A percentile compares a stretch with the other conserved stretches of the same genome.
These are phyloP conservation scores for Wickerhamomyces pijperi DNA, from an alignment of 805 yeast species.

Conservation along the genomic window DNA sequence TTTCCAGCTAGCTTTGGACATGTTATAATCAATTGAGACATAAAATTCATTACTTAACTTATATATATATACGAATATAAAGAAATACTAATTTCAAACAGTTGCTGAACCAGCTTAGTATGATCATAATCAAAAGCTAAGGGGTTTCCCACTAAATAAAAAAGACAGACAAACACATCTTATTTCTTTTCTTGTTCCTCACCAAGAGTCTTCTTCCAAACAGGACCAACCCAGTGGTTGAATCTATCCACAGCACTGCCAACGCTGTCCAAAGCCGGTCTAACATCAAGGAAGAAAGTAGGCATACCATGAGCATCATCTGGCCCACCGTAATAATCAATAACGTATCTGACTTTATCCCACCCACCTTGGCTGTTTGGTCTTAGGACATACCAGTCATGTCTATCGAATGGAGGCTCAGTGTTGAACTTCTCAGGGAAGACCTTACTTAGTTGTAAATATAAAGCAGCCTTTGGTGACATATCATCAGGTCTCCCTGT, in stretches of 20 bases:
- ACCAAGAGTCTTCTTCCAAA: constrained; percentile 57
- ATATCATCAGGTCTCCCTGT: constrained; percentile 86
- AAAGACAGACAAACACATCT: too few species aligned
- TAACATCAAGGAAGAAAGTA: constrained; percentile 81
- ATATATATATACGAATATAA: too few species aligned
- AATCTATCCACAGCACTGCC: constrained; percentile 59
- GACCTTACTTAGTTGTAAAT: constrained; percentile 49
- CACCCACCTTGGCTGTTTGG: constrained; percentile 36
- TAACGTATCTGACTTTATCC: constrained; percentile 77
- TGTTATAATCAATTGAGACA: too few species aligned
- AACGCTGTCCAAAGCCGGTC: constrained; percentile 81
- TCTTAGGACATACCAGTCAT: constrained; percentile 94
- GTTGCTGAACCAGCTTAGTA: too few species aligned
- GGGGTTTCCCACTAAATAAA: too few species aligned
- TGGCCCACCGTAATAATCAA: constrained; percentile 94
- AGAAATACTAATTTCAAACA: too few species aligned
- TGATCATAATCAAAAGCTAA: too few species aligned
- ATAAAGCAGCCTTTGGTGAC: constrained; percentile 75
- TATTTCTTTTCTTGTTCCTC: constrained; percentile 16
- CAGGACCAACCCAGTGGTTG: constrained; percentile 53
- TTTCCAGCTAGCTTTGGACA: too few species aligned
- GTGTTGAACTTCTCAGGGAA: constrained; percentile 66
- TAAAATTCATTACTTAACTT: too few species aligned
- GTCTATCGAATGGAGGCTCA: constrained; percentile 93
- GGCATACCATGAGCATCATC: constrained; percentile 88